Percentiles rank a stretch among this genome's conserved stretches.
These are phyloP conservation scores for Bombardia bombarda DNA, from an alignment of 495 filamentous ascomycete species.

Conservation along the genomic window DNA sequence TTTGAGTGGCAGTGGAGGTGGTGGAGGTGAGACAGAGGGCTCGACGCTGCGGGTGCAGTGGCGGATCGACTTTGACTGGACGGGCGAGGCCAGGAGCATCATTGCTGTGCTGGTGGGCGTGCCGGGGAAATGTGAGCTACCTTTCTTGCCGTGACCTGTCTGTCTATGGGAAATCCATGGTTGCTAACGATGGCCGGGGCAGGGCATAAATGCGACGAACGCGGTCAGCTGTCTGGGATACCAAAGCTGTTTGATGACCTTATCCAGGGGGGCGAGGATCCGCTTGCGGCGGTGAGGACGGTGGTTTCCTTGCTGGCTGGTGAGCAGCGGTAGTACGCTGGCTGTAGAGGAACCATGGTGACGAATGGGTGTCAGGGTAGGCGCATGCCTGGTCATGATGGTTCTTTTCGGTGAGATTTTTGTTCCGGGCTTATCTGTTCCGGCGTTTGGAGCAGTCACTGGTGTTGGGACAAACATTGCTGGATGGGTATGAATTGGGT, in stretches of 20 bases:
- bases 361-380: no score
- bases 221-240: constrained; percentile 39
- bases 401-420: no score
- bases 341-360: no score
- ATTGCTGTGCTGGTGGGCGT: constrained; percentile 36
- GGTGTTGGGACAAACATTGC: no score
- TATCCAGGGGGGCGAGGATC: constrained; percentile 38
- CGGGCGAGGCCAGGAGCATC: constrained; percentile 49
- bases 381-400: no score
- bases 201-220: constrained; percentile 46
- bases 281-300: constrained; percentile 42
- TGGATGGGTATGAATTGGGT: no score
- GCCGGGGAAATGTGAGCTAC: constrained; percentile 47
- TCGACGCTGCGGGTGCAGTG: constrained; percentile 41
- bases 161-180: no score
- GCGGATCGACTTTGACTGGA: constrained; percentile 55
- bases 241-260: constrained; percentile 45
- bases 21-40: constrained; percentile 3
- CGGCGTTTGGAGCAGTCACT: no score
- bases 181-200: background rate
- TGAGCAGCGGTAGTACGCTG: constrained; percentile 19
- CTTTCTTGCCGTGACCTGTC: no score
- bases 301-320: constrained; percentile 45
- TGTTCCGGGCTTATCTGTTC: no score
- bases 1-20: constrained; percentile 1